These are phyloP conservation scores for Zangia roseola DNA, from an alignment of 768 basidiomycete species.

Conservation along the genomic window DNA sequence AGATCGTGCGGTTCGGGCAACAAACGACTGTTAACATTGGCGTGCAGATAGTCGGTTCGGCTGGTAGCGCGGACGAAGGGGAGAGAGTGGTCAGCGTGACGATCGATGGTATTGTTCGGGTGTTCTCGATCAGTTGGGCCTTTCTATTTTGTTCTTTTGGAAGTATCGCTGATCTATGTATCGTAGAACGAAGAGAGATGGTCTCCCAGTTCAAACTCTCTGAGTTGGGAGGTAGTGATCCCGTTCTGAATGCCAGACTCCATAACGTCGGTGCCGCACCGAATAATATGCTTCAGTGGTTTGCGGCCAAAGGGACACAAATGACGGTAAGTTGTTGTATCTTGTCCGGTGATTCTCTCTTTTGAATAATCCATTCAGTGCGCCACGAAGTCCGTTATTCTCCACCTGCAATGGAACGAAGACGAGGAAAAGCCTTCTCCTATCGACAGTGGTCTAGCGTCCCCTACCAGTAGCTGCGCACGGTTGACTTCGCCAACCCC, in stretches of 20 bases:
- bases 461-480: slow-evolving; percentile 23
- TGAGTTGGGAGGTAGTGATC: slow-evolving; percentile 70
- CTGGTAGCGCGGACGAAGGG: slow-evolving; percentile 46
- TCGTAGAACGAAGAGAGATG: slow-evolving; percentile 73
- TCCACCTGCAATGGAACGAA: slow-evolving; percentile 87
- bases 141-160: neutral
- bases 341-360: neutral
- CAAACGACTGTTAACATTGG: slow-evolving; percentile 92
- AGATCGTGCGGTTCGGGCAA: slow-evolving; percentile 89
- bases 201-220: slow-evolving; percentile 87
- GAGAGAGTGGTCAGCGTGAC: slow-evolving; percentile 89
- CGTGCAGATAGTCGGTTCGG: slow-evolving; percentile 73
- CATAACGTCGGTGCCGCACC: slow-evolving; percentile 78
- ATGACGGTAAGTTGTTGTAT: slow-evolving; percentile 66
- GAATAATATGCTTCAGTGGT: slow-evolving; percentile 93
- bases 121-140: slow-evolving; percentile 83
- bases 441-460: slow-evolving; percentile 16
- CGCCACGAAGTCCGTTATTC: slow-evolving; percentile 82
- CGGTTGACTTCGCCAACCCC: slow-evolving; percentile 29
- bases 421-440: slow-evolving; percentile 36
- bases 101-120: slow-evolving; percentile 87
- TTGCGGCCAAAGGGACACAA: slow-evolving; percentile 84
- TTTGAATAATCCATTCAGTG: slow-evolving; percentile 48
- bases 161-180: slow-evolving; percentile 3
- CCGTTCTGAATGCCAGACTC: slow-evolving; percentile 62